phyloP scores from a whole-genome alignment of 768 basidiomycete genomes.

The Termitomyces sp. region DNA sequence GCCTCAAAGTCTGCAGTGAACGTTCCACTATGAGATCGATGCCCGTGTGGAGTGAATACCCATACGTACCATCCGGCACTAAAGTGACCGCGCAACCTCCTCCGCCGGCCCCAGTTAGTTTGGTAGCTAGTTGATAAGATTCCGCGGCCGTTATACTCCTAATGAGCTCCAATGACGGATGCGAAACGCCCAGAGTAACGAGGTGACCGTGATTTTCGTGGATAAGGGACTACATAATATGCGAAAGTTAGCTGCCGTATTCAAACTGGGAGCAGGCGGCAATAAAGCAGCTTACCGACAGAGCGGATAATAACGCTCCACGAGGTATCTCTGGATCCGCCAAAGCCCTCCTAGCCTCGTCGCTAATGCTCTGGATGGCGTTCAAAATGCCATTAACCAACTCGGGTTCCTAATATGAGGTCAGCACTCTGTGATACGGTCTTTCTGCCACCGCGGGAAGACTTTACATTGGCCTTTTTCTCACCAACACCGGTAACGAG shows the following conservation, averaged over 20 bases:
- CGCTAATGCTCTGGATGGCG: constrained; percentile 81
- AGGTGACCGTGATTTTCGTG: constrained; percentile 88
- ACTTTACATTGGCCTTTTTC: constrained; percentile 57
- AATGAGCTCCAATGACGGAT: constrained; percentile 82
- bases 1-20: constrained; percentile 61
- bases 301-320: constrained; percentile 52
- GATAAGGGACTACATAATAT: constrained; percentile 61
- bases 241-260: constrained; percentile 11
- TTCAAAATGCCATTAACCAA: constrained; percentile 72
- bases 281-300: constrained; percentile 56
- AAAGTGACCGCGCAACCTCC: constrained; percentile 98
- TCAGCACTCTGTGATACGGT: constrained; percentile 6
- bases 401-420: constrained; percentile 67
- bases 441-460: constrained; percentile 1
- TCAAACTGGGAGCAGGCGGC: not conserved
- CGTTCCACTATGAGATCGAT: constrained; percentile 10
- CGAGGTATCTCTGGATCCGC: constrained; percentile 73
- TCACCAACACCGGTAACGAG: constrained; percentile 87
- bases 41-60: constrained; percentile 2
- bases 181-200: constrained; percentile 84
- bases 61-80: constrained; percentile 79
- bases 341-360: constrained; percentile 73
- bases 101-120: constrained; percentile 96
- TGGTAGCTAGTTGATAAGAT: constrained; percentile 78
- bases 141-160: constrained; percentile 58